Conservation (phyloP, 441 rosid genomes). For the Gossypium armourianum region DNA sequence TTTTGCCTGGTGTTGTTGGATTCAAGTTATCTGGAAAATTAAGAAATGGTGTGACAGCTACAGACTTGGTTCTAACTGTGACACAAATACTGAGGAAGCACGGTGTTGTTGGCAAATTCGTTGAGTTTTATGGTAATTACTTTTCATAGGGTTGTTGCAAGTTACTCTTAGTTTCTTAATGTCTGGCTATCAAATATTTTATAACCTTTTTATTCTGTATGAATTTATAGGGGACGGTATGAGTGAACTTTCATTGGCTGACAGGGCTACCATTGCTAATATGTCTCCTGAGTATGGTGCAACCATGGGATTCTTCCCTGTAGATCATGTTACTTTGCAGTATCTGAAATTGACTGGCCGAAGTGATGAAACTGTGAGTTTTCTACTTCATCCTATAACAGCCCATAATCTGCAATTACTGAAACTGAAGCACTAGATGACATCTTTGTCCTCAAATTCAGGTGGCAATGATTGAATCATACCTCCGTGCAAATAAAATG, state of each 20-base stretch:
- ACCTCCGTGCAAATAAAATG: constrained; percentile 90
- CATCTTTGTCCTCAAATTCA: constrained; percentile 20
- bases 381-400: neutral
- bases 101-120: constrained; percentile 97
- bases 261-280: constrained; percentile 96
- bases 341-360: constrained; percentile 96
- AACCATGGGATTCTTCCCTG: constrained; percentile 99
- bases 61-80: constrained; percentile 90
- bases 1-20: constrained; percentile 96
- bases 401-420: constrained; percentile 10
- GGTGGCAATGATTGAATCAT: constrained; percentile 90
- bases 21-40: constrained; percentile 79
- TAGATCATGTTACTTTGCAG: constrained; percentile 85
- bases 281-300: constrained; percentile 99
- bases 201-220: neutral
- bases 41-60: constrained; percentile 84
- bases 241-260: constrained; percentile 90
- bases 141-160: constrained; percentile 15
- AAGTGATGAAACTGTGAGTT: constrained; percentile 85
- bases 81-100: constrained; percentile 96
- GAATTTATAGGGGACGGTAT: constrained; percentile 65
- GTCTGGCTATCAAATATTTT: neutral
- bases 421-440: constrained; percentile 17
- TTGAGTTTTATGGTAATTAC: constrained; percentile 79
- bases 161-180: constrained; percentile 7